Evolutionary conservation across 768 basidiomycete genomes (phyloP).

Genomic region (Boletellus emodensis): DNA sequence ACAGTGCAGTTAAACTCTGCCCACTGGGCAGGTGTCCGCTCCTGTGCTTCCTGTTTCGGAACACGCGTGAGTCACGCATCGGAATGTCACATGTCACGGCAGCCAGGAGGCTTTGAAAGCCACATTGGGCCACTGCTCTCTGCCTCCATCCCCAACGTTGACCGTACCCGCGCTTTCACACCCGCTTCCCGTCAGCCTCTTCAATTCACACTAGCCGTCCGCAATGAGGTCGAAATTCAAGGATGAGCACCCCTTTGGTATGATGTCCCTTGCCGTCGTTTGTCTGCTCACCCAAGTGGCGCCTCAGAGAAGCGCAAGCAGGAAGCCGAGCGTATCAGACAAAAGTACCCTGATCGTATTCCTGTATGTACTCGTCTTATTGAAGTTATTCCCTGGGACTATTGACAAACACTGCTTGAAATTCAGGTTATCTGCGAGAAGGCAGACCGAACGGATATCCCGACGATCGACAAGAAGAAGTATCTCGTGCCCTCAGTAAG

Average conservation of each 20-base stretch:
- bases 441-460: conserved; percentile 96
- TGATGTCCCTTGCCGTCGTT: conserved; percentile 29
- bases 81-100: conserved; percentile 29
- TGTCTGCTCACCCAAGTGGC: conserved; percentile 26
- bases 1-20: no score
- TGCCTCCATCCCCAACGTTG: conserved; percentile 23
- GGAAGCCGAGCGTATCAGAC: conserved; percentile 95
- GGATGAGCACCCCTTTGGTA: conserved; percentile 99
- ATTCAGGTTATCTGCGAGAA: conserved; percentile 98
- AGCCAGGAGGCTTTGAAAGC: conserved; percentile 32
- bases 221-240: conserved; percentile 94
- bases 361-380: conserved; percentile 56
- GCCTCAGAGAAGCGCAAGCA: conserved; percentile 95
- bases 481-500: conserved; percentile 95
- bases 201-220: background rate
- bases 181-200: conserved; percentile 7
- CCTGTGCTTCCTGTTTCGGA: conserved; percentile 11
- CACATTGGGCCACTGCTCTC: conserved; percentile 19
- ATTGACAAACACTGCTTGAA: conserved; percentile 7
- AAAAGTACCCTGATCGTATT: conserved; percentile 98
- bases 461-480: conserved; percentile 99
- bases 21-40: no score
- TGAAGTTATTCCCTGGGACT: conserved; percentile 4
- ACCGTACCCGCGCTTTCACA: conserved; percentile 19
- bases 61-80: conserved; percentile 25